phyloP scores from a whole-genome alignment of 2,329 filamentous ascomycete species.

The Colletotrichum sp. region DNA sequence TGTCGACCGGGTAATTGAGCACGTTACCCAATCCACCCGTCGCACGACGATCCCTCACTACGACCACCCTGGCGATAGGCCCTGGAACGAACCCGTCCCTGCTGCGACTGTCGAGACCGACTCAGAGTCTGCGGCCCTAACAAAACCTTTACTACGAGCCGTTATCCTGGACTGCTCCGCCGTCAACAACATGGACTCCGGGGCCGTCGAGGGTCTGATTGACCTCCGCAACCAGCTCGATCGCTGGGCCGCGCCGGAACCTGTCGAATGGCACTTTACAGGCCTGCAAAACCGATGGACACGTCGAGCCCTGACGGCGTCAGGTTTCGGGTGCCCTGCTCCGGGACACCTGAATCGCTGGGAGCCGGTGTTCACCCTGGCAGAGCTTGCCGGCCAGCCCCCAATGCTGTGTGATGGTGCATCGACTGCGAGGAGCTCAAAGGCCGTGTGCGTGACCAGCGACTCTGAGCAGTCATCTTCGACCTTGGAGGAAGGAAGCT shows the following conservation, averaged over 20 bases:
- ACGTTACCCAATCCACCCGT: constrained; percentile 45
- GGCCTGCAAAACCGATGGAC: constrained; percentile 61
- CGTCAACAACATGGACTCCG: constrained; percentile 62
- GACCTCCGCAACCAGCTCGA: constrained; percentile 61
- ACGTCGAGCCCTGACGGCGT: constrained; percentile 57
- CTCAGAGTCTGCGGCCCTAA: neutral
- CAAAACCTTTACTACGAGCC: constrained; percentile 51
- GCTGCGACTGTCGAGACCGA: constrained; percentile 3
- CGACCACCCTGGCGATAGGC: constrained; percentile 38
- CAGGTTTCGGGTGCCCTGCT: constrained; percentile 56
- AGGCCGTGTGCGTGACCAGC: neutral
- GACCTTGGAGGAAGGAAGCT: neutral
- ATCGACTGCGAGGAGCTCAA: fast-evolving
- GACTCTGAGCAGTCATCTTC: neutral
- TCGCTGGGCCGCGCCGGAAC: constrained; percentile 51
- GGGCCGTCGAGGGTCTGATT: constrained; percentile 60
- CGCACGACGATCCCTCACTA: constrained; percentile 28
- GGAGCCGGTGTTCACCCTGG: constrained; percentile 24
- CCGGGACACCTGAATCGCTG: neutral
- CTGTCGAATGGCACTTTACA: constrained; percentile 59
- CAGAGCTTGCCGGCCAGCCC: constrained; percentile 18
- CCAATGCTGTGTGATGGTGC: neutral
- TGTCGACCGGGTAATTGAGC: constrained; percentile 52
- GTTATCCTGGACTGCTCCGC: constrained; percentile 63
- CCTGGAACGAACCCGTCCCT: constrained; percentile 59